Percentiles rank a stretch among this genome's conserved stretches.
These are phyloP conservation scores for Umbellularia californica DNA, from an alignment of 164 flowering plant genomes.

Conservation along the genomic window DNA sequence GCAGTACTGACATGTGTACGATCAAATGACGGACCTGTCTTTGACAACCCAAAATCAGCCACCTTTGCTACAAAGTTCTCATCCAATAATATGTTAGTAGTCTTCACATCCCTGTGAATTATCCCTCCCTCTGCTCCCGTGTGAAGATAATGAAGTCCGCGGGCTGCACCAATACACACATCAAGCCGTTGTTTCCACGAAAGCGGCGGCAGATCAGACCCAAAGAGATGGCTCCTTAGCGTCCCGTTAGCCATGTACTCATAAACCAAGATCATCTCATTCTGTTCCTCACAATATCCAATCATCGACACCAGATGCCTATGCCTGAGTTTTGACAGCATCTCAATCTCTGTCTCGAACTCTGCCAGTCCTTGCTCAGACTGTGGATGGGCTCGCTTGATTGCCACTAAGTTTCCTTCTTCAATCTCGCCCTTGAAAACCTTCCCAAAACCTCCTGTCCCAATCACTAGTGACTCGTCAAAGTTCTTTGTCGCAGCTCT, in stretches of 20 bases:
- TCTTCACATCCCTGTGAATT: constrained; percentile 73
- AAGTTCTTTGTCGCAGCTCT: constrained; percentile 63
- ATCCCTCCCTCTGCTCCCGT: constrained; percentile 63
- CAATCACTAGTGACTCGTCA: constrained; percentile 63
- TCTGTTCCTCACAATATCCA: constrained; percentile 68
- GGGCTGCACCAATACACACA: constrained; percentile 63
- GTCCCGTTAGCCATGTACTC: constrained; percentile 81
- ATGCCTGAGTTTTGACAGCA: constrained; percentile 75
- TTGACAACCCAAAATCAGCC: constrained; percentile 73
- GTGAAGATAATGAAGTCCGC: constrained; percentile 80
- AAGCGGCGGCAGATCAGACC: constrained; percentile 47
- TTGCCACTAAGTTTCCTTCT: constrained; percentile 47
- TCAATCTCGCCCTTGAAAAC: constrained; percentile 69
- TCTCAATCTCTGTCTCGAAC: constrained; percentile 70
- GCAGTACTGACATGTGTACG: constrained; percentile 77
- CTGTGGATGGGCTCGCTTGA: constrained; percentile 61
- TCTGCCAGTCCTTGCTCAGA: constrained; percentile 68
- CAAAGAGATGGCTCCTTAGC: constrained; percentile 61
- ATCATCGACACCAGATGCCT: constrained; percentile 69
- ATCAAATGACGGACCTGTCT: constrained; percentile 58
- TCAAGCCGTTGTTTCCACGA: constrained; percentile 68
- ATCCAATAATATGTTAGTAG: constrained; percentile 65
- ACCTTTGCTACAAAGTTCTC: constrained; percentile 62
- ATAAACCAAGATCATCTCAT: constrained; percentile 73
- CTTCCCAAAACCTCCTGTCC: constrained; percentile 76